These are phyloP conservation scores for Erythrophleum fordii DNA, from an alignment of 306 rosid genomes.

Conservation along the genomic window DNA sequence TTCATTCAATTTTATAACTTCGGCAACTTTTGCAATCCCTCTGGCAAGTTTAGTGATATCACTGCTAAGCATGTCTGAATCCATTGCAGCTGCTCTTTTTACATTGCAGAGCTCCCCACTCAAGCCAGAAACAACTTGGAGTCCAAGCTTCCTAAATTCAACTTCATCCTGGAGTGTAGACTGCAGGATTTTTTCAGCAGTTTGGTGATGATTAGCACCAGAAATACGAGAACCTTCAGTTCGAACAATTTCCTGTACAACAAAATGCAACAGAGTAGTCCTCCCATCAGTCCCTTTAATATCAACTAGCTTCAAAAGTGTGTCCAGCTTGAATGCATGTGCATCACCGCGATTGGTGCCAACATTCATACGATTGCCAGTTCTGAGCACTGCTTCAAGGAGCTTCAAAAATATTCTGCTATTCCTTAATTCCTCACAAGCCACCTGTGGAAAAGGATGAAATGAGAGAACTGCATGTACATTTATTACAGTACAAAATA, in stretches of 20 bases:
- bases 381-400: conserved; percentile 88
- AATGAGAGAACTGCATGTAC: conserved; percentile 27
- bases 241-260: conserved; percentile 83
- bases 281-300: conserved; percentile 84
- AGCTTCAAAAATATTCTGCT: conserved; percentile 87
- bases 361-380: conserved; percentile 93
- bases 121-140: conserved; percentile 90
- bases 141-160: conserved; percentile 71
- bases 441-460: conserved; percentile 56
- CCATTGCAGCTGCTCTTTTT: conserved; percentile 89
- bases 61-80: conserved; percentile 65
- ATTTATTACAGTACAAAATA: neutral
- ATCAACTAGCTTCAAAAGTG: conserved; percentile 88
- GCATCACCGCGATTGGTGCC: conserved; percentile 97
- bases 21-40: conserved; percentile 64
- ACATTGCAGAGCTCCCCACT: conserved; percentile 84
- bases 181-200: conserved; percentile 32
- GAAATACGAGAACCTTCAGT: conserved; percentile 77
- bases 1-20: conserved; percentile 64
- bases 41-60: conserved; percentile 73
- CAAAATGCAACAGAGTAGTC: conserved; percentile 88
- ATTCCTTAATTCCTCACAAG: conserved; percentile 73
- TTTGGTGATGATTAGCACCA: conserved; percentile 41
- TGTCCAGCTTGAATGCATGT: conserved; percentile 89
- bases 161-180: conserved; percentile 69